Evolutionary conservation across 768 basidiomycete genomes (phyloP).

Genomic region (Saitozyma podzolica): DNA sequence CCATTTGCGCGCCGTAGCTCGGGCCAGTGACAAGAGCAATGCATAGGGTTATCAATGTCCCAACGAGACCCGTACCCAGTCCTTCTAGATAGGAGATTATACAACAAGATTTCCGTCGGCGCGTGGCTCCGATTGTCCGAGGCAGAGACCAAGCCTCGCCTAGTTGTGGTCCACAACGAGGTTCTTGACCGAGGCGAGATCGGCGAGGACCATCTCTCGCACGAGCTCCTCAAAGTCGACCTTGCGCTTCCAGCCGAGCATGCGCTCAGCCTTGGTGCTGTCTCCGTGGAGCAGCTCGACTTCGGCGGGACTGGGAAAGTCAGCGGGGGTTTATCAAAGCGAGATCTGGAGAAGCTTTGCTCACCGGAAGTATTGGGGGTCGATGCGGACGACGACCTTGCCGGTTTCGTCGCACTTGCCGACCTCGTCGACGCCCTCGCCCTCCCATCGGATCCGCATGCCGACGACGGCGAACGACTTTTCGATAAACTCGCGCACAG

Average conservation of each 20-base stretch:
- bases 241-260: slow-evolving; percentile 86
- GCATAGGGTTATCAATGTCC: too few relatives aligned
- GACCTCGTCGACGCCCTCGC: slow-evolving; percentile 15
- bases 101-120: too few relatives aligned
- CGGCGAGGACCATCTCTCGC: slow-evolving; percentile 63
- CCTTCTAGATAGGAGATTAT: too few relatives aligned
- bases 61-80: too few relatives aligned
- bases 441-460: slow-evolving; percentile 58
- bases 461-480: slow-evolving; percentile 74
- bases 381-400: slow-evolving; percentile 76
- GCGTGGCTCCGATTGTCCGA: neutral
- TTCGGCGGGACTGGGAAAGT: slow-evolving; percentile 55
- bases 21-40: too few relatives aligned
- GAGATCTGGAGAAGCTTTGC: too few relatives aligned
- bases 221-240: slow-evolving; percentile 81
- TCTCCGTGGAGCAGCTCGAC: slow-evolving; percentile 88
- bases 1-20: too few relatives aligned
- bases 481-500: slow-evolving; percentile 88
- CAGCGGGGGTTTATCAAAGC: slow-evolving; percentile 76
- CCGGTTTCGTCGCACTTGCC: slow-evolving; percentile 67
- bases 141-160: neutral
- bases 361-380: slow-evolving; percentile 79
- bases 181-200: slow-evolving; percentile 4
- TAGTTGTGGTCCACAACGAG: slow-evolving; percentile 6
- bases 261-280: slow-evolving; percentile 81